Base-by-base conservation (phyloP, 768 basidiomycete genomes). In the Macrocybe gigantea region DNA sequence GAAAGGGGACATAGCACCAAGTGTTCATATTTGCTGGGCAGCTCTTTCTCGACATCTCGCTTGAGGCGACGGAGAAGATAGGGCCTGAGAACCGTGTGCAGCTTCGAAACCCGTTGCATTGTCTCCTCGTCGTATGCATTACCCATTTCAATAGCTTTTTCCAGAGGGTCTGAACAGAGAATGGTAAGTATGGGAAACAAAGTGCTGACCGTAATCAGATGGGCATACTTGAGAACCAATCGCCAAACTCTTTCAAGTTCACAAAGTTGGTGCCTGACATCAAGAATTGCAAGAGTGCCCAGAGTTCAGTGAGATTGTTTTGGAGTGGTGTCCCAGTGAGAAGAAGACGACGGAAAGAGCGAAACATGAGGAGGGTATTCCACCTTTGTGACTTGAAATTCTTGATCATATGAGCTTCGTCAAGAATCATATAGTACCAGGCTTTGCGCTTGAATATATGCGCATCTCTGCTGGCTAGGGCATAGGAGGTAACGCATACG, bases 351-450 rank as follows among this genome's bases (percentile, higher is more conserved):
- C 88, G 79, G 60, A 86, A 87, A 7, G 86, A 88, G 31, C 85
- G 78, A 65, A 95, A 94, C 77, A 90, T 88, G 9, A 95, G 74
- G 7, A 96, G 66, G 31, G 84, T 91, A 57, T 90, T 91, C 93
- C 93, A 96, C 34, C 93, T 78, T 61, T 96, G 91, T 0, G 88
- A 91, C 60, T 84, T 83, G 71, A 94, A 95, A 63, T 96, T 96
- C 70, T 94, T 94, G 80, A 96, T 93, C 82, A 94, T 95, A 60
- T 96, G 93, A 6, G 93, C 93, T 65, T 96, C 93, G 61, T 96
- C 93, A 5, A 96, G 80, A 47, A 96, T 82, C 86, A 96, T 89
- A 58, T 96, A 96, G 60, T 93, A 91, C 93, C 93, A 95, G 42
- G 79, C 72, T 67, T 92, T 94, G 38, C 93, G 82, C 64, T 90